Base-by-base conservation (phyloP, 305 asterid species). In the Solanum hybrid region DNA sequence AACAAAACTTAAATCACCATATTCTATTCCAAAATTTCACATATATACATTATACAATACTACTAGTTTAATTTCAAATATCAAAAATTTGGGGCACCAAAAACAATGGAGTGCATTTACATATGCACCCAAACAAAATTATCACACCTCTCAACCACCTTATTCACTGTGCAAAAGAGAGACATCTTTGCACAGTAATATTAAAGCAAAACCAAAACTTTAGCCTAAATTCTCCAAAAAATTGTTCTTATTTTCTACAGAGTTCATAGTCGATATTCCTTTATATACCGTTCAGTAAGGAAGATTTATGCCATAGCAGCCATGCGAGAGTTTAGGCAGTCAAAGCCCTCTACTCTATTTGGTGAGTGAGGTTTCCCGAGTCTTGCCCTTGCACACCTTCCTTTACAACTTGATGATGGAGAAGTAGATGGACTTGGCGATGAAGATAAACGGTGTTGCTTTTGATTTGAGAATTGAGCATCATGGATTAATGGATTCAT, bases 271-370 rank as follows among this genome's bases (percentile, higher is more conserved):
- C 17, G 13, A 45, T 27, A 22, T n/a, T n/a, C 86, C 88, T 83
- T 83, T 29, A 83, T 83, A 45, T 20, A 84, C 31, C n/a, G 20
- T 31, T 83, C 13, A 45, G 26, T 51, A 29, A 51, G 41, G 75
- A 84, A 17, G 70, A 73, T 73, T 39, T 90, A 93, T n/a, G 90
- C 92, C 91, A 91, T 89, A 89, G 93, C 89, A 90, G 89, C 89
- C 73, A 86, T 82, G 81, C 89, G 88, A 81, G 94, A 81, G 79
- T 90, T 89, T 90, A 84, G 93, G 89, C 94, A 92, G 86, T 90
- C 94, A 57, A 94, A 94, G 79, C 95, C 96, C 90, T 92, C 95
- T 24, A 94, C 92, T 90, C 95, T 92, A 80, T 92, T 92, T 77
- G 91, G 90, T 86, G 93, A 92, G 90, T 91, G 94, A 88, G 91